Evolutionary conservation across 2,329 filamentous ascomycete genomes (phyloP).

Genomic region (Macroventuria anomochaeta): DNA sequence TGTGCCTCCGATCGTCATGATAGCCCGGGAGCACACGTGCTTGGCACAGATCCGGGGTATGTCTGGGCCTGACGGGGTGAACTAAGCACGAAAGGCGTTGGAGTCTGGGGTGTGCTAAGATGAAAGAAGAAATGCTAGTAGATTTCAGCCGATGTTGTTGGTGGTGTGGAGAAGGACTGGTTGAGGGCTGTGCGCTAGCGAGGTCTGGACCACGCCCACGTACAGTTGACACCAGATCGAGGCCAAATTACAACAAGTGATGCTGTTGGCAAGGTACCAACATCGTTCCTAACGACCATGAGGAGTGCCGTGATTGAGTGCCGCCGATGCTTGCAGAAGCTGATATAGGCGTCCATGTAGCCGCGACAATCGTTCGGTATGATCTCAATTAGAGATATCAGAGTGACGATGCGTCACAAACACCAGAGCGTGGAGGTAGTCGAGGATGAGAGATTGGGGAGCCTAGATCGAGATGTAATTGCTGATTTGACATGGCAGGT

Average conservation of each 20-base stretch:
- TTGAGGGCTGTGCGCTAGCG: conserved; percentile 8
- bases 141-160: background rate
- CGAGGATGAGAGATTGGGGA: background rate
- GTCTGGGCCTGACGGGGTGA: background rate
- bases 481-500: background rate
- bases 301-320: conserved; percentile 6
- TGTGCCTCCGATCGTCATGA: conserved; percentile 11
- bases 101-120: conserved; percentile 2
- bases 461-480: background rate
- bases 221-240: conserved; percentile 1
- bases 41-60: conserved; percentile 16
- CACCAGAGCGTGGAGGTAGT: background rate
- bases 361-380: conserved; percentile 1
- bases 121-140: background rate
- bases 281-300: background rate
- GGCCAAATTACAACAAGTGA: background rate
- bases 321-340: conserved; percentile 4
- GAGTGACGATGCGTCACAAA: background rate
- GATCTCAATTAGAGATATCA: background rate
- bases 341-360: conserved; percentile 11
- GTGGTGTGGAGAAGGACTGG: conserved; percentile 1
- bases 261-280: conserved; percentile 9
- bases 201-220: conserved; percentile 12
- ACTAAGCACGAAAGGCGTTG: background rate
- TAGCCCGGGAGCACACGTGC: conserved; percentile 11